Evolutionary conservation across 768 basidiomycete species (phyloP), one percentile per base, ranked within the genome.

Genomic region (Boletus huronensis): DNA sequence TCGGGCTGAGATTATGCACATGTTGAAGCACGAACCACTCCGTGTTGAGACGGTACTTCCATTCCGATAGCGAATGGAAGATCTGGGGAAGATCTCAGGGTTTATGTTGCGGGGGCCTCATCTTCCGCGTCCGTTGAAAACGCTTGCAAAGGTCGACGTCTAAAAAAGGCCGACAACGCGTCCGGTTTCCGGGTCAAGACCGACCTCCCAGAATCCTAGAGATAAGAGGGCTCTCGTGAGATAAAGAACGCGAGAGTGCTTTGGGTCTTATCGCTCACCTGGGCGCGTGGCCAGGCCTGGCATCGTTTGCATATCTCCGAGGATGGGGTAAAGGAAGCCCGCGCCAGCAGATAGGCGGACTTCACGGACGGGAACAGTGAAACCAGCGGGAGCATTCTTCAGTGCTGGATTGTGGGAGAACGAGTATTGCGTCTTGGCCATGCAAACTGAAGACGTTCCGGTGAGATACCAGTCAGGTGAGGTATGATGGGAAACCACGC

Each of bases 271-370:
- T 60, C 32, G 55, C 74, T 61, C 54, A 84, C 89, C 91, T 70
- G 93, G 93, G 56, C 93, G 85, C 55, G 93, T 97, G 25, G 87
- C 91, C 39, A 97, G 81, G 61, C 94, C 96, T 41, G 96, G 96
- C 93, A 99, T 96, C 52, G 94, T 98, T 70, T 92, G 89, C 91
- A 99, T 98, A 70, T 95, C 93, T 36, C 90, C 92, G n/a, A 90
- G 79, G 58, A 98, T 82, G 23, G 96, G 95, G 72, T 95, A 97
- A 59, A 98, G 74, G 85, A 98, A 98, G 25, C 92, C 92, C 53
- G 95, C 94, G 40, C 96, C 96, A 6, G 93, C 97, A 7, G 91
- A 90, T 21, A 96, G 75, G 44, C 90, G 79, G 43, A 98, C 90
- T 52, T 85, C 84, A 31, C 91, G 84, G 69, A 99, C 93, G 25